Base-by-base conservation (phyloP, 257 asterid genomes). In the Euphrasia confusa region DNA sequence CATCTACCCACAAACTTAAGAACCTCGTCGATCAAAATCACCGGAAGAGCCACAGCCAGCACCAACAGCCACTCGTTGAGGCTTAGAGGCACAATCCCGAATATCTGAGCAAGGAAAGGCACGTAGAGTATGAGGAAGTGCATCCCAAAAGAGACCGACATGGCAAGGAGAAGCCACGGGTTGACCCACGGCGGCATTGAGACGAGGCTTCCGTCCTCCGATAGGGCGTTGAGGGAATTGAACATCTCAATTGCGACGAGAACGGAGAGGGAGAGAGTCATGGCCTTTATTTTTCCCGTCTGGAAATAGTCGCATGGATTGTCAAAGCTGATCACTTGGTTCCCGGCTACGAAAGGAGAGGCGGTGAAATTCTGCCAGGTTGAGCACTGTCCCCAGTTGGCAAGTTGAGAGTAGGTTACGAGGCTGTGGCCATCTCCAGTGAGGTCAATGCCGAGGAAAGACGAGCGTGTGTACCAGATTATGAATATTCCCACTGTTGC, bases 121-220 rank as follows among this genome's bases (percentile, higher is more conserved):
- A 93, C 97, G 10, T 93, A 93, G 39, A 93, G 84, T 63, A 93
- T 93, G 84, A 93, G 69, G 80, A 89, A 89, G 77, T 93, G 99
- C 80, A 93, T 37, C 37, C 96, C 99, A 14, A 93, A 93, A 1
- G 99, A 93, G 77, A 87, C 63, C 0, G 97, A 87, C 97, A 93
- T 89, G 7, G 99, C 99, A 79, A 93, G 56, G 60, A 93, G 97
- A 44, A 93, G 92, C 87, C 91, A 80, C 0, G 96, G 99, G 84
- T 93, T 93, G 71, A 87, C 96, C 99, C 99, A 93, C 0, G 99
- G 99, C 39, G 99, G 99, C 99, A 93, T 93, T 10, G 95, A 33
- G 12, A 85, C 0, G 8, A 93, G 88, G 66, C 99, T 93, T 52
- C 99, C 96, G 13, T 93, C 99, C 67, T 93, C 99, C 0, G 99